Conservation (phyloP, 129 eudicot genomes). For the Cynara cardunculus region DNA sequence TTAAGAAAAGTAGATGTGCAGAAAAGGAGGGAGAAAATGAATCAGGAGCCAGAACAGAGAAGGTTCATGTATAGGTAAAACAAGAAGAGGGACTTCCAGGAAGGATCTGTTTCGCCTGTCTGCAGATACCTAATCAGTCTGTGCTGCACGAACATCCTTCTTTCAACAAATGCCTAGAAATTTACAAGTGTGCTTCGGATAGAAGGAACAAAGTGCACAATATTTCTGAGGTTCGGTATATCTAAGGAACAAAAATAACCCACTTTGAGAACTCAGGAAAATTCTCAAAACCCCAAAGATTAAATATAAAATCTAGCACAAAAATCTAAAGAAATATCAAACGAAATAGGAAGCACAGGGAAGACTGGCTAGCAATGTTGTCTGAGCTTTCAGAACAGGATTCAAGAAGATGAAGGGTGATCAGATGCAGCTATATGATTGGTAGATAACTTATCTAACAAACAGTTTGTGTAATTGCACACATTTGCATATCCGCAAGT, state of each 20-base stretch:
- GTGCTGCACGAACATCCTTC: conserved; percentile 37
- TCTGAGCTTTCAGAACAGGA: conserved; percentile 11
- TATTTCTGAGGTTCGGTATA: not conserved
- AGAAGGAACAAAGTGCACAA: not conserved
- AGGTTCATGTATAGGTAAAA: conserved; percentile 45
- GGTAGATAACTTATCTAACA: not conserved
- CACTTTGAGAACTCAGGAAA: not conserved
- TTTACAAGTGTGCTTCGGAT: conserved; percentile 22
- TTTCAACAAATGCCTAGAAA: conserved; percentile 32
- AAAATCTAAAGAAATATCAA: not conserved
- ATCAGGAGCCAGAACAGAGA: conserved; percentile 51
- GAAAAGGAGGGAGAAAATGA: conserved; percentile 11
- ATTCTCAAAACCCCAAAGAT: not conserved
- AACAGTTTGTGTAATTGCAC: not conserved
- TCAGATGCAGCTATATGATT: not conserved
- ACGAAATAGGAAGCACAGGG: not conserved
- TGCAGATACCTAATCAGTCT: conserved; percentile 34
- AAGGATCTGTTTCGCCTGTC: conserved; percentile 42
- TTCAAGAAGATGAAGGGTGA: conserved; percentile 13
- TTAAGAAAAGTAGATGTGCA: not conserved
- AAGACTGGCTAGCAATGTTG: not conserved
- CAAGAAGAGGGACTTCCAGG: conserved; percentile 54
- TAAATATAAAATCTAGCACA: not conserved
- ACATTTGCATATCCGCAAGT: conserved; percentile 16
- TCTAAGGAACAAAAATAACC: not conserved